Conservation (phyloP, 495 filamentous ascomycete species). For the Evernia prunastri region DNA sequence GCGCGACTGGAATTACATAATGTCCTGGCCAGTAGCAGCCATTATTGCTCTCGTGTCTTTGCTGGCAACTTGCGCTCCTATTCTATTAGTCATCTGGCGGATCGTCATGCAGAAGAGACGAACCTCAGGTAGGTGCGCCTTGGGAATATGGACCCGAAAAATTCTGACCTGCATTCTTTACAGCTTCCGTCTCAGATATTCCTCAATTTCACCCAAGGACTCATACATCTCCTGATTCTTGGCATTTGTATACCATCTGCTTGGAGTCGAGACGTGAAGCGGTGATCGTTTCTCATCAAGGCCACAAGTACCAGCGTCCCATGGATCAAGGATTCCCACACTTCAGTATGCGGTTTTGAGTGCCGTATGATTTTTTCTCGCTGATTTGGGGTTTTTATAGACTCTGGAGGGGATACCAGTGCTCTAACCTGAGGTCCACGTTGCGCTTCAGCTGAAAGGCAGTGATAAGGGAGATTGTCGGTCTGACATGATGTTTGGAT, state of each 20-base stretch:
- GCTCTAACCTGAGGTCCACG: background rate
- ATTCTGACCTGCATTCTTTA: background rate
- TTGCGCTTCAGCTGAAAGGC: background rate
- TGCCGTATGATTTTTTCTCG: background rate
- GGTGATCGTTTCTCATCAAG: background rate
- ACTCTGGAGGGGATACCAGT: background rate
- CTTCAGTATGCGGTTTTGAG: background rate
- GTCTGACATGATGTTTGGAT: background rate
- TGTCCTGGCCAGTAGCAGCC: background rate
- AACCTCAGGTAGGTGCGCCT: background rate
- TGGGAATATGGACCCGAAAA: background rate
- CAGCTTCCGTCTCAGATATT: background rate
- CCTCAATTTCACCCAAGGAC: background rate
- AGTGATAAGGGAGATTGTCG: background rate
- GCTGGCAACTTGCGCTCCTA: background rate
- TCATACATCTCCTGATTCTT: background rate
- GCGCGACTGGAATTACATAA: background rate
- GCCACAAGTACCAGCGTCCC: background rate
- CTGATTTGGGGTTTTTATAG: background rate
- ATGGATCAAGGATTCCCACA: background rate
- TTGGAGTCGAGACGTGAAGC: background rate
- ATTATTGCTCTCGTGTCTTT: background rate
- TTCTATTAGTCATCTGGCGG: background rate
- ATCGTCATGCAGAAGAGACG: background rate
- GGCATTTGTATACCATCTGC: background rate